Base-by-base conservation (phyloP, 1,139 yeast genomes). In the Candida albicans region DNA sequence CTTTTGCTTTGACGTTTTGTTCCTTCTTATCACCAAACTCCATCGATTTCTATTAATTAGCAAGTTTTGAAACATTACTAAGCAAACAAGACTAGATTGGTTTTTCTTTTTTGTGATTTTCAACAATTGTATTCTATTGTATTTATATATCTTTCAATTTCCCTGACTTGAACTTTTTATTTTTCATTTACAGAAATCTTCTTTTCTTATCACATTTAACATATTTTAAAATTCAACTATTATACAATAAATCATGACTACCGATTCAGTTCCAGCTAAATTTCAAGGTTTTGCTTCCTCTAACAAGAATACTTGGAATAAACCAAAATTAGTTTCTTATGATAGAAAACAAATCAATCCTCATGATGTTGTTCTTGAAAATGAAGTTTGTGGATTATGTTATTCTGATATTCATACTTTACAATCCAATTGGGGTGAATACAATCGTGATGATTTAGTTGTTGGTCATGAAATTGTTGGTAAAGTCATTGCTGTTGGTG, bases 401-500 rank as follows among this genome's bases (percentile, higher is more conserved):
- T 86, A 84, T 27, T 69, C 82, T 10, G 85, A 80, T 54, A 58
- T 76, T 47, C 82, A 76, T 56, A 68, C 76, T 33, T 61, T 67
- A 38, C 56, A 60, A 43, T 82, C 80, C 28, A 75, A 71, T 48
- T 70, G 77, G 65, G 57, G 65, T 11, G 60, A 69, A 15, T 51
- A 55, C 51, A 49, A 52, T 15, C 56, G 70, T 53, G 67, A 65
- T 41, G 56, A 58, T 33, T 64, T 64, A 35, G 56, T 60, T 40
- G 71, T 67, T 13, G 78, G 78, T 18, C 75, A 73, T 61, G 87
- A 81, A 57, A 78, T 79, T 47, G 62, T 76, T 40, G 87, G 86
- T 33, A 64, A 67, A 26, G 84, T 81, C 29, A 64, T 75, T 47
- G 68, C 70, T 18, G 64, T 78, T 26, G 87, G 87, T 45, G 59